Evolutionary conservation across 2,329 filamentous ascomycete genomes (phyloP).

Genomic region (Aureobasidium sp.): DNA sequence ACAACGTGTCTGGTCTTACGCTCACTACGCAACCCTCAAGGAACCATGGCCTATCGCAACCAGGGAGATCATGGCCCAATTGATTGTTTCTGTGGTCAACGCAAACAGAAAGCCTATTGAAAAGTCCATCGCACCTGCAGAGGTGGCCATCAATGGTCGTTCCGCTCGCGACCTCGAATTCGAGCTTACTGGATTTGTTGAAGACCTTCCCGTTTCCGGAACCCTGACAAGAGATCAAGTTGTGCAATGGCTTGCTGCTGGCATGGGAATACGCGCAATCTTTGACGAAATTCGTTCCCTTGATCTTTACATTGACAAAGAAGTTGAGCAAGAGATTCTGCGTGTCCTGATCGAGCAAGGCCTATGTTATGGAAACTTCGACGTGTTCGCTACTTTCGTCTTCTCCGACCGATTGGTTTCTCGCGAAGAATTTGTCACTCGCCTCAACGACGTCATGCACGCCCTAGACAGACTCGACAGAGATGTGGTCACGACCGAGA

Average conservation of each 20-base stretch:
- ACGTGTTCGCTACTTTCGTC: constrained; percentile 7
- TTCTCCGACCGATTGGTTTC: neutral
- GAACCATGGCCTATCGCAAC: constrained; percentile 9
- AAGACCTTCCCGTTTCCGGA: neutral
- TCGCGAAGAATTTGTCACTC: neutral
- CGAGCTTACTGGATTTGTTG: neutral
- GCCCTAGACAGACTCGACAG: neutral
- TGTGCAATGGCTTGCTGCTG: neutral
- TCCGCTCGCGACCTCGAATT: neutral
- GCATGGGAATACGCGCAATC: neutral
- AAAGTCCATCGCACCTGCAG: neutral
- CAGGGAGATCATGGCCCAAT: neutral
- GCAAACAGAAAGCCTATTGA: neutral
- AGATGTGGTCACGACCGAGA: neutral
- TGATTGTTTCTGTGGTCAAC: neutral
- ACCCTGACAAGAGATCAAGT: constrained; percentile 1
- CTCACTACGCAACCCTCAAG: neutral
- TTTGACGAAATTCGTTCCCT: constrained; percentile 1
- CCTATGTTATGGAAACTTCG: constrained; percentile 6
- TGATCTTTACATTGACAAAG: neutral
- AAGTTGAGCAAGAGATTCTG: neutral
- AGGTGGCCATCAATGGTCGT: neutral
- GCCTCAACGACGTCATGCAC: neutral
- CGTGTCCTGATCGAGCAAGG: constrained; percentile 2
- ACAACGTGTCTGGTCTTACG: constrained; percentile 8